Conservation (phyloP, 176 grass and related monocot genomes). For the Tillandsia leiboldiana region DNA sequence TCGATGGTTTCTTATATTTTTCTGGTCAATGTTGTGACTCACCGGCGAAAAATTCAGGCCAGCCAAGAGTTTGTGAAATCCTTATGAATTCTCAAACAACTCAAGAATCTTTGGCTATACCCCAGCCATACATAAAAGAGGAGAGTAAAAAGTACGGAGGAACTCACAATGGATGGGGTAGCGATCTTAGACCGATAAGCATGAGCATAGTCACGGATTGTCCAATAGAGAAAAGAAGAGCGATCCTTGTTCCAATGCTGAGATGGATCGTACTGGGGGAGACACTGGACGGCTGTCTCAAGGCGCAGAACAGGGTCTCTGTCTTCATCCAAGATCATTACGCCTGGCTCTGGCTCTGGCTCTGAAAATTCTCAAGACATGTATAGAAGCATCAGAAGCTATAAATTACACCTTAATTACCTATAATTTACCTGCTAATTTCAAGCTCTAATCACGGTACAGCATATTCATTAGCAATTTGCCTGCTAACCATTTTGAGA, state of each 20-base stretch:
- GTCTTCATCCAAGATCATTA: slow-evolving; percentile 46
- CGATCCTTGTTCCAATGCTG: slow-evolving; percentile 22
- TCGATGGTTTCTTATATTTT: too few relatives aligned
- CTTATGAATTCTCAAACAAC: too few relatives aligned
- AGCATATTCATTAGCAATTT: too few relatives aligned
- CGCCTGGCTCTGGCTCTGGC: slow-evolving; percentile 30
- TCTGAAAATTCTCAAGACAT: slow-evolving; percentile 36
- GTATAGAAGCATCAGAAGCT: neutral
- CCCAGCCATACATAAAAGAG: neutral
- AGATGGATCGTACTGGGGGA: slow-evolving; percentile 36
- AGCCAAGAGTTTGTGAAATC: too few relatives aligned
- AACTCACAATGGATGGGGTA: slow-evolving; percentile 55
- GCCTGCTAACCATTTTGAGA: too few relatives aligned
- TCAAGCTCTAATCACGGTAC: too few relatives aligned
- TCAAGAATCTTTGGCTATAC: neutral
- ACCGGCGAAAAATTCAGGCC: too few relatives aligned
- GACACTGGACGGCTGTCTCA: slow-evolving; percentile 30
- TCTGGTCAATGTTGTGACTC: too few relatives aligned
- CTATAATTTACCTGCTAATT: neutral
- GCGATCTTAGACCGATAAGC: slow-evolving; percentile 65
- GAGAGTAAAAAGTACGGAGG: neutral
- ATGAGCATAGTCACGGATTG: slow-evolving; percentile 81
- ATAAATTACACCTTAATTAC: neutral
- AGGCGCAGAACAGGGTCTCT: slow-evolving; percentile 57
- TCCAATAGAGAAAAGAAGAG: slow-evolving; percentile 78